Evolutionary conservation across 2,329 filamentous ascomycete species (phyloP).

Genomic region (Ophiostoma tasmaniense): DNA sequence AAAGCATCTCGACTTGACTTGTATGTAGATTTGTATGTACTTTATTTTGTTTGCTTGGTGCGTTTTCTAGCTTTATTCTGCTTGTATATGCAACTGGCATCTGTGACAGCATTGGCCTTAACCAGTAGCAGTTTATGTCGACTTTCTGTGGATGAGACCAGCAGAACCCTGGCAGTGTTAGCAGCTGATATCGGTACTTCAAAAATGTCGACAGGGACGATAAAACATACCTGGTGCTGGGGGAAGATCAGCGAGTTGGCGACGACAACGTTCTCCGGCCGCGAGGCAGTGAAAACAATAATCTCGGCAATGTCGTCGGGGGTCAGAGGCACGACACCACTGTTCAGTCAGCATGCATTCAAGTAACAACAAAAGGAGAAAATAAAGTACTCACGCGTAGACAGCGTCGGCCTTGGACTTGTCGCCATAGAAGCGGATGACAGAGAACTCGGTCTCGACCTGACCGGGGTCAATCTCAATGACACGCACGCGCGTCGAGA

Average conservation of each 20-base stretch:
- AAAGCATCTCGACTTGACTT: not conserved
- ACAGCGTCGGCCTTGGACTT: conserved; percentile 84
- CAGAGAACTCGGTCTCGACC: conserved; percentile 88
- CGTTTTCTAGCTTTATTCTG: not conserved
- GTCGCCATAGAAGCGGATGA: conserved; percentile 82
- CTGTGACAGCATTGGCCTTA: not conserved
- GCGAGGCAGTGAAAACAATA: conserved; percentile 73
- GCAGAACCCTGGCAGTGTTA: conserved; percentile 16
- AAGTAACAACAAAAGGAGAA: not conserved
- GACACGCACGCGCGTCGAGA: conserved; percentile 69
- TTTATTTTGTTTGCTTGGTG: not conserved
- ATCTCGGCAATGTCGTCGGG: conserved; percentile 88
- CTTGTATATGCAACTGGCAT: not conserved
- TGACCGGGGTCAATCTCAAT: conserved; percentile 89
- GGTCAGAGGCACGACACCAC: conserved; percentile 72
- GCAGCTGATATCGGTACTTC: not conserved
- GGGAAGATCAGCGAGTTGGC: conserved; percentile 83
- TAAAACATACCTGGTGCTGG: conserved; percentile 60
- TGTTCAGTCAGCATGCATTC: conserved; percentile 26
- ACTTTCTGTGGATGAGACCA: conserved; percentile 15
- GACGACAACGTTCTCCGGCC: conserved; percentile 82
- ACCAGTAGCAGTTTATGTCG: conserved; percentile 8
- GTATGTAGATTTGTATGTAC: not conserved
- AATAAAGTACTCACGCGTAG: conserved; percentile 54
- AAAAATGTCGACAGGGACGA: not conserved